Evolutionary conservation across 2,329 filamentous ascomycete genomes (phyloP), one percentile per base, ranked within the genome.

Genomic region (Aspergillus brasiliensis): DNA sequence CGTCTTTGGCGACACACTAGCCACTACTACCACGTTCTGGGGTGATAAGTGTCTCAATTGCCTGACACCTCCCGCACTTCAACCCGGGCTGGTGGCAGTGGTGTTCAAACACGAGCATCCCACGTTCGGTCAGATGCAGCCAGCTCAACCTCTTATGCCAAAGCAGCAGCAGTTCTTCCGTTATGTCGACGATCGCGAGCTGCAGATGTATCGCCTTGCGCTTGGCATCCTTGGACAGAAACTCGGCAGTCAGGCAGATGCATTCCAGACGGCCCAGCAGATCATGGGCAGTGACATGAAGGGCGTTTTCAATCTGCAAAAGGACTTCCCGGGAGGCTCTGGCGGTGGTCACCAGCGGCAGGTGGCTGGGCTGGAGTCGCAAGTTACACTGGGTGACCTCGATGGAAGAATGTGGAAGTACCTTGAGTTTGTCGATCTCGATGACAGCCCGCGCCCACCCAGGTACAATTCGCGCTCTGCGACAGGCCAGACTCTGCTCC

Each of bases 401-500:
- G 90, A 93, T 71, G 81, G 82, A 11, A 84, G 87, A 62, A 83
- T 95, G 62, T 79, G 95, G 65, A 88, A 85, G 66, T 87, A 90
- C 59, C 80, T 95, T n/a, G 90, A 94, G 66, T 81, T 91, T 47
- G 88, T 93, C 68, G 91, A 94, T 71, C 80, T 92, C 25, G 89
- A 92, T 71, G 88, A 92, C 67, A 91, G 85, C 69, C 83, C 87
- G 3, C 83, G 89, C 62, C 82, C 84, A 66, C 85, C 89, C 13
- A 84, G 84, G 25, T 85, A 91, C 62, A 90, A 95, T 70, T 78
- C 89, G 53, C 84, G 83, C 59, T 78, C 80, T 66, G 77, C 84
- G 1, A 90, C 86, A 11, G 91, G 91, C 0, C 90, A 94, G 70
- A 92, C 90, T 1, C 88, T 96, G 83, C 83, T 96, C 62, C 91